Conservation (phyloP, 2,329 filamentous ascomycete genomes). For the Sarocladium kiliense region DNA sequence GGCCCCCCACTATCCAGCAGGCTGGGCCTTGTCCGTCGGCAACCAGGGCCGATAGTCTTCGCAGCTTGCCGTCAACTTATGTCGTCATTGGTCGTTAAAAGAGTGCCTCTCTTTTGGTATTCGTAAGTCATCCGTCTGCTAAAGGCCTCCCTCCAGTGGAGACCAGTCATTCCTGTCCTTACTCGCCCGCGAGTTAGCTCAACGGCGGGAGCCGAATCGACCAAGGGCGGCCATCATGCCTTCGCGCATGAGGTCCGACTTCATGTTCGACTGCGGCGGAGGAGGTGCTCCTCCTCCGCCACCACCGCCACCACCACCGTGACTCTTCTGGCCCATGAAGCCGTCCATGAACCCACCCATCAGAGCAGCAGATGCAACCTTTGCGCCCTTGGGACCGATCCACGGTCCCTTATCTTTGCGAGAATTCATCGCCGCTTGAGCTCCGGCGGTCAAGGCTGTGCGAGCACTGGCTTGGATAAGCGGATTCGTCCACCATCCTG, state of each 20-base stretch:
- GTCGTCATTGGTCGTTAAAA: background rate
- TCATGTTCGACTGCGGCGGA: slow-evolving; percentile 5
- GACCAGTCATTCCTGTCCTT: background rate
- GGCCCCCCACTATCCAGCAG: no score
- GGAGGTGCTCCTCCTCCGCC: background rate
- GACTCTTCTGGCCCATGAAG: slow-evolving; percentile 32
- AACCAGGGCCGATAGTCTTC: no score
- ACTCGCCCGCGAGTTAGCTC: background rate
- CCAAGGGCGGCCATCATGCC: slow-evolving; percentile 6
- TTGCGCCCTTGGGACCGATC: slow-evolving; percentile 43
- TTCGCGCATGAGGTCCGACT: slow-evolving; percentile 6
- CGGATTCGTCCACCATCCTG: slow-evolving; percentile 32
- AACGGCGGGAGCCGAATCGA: background rate
- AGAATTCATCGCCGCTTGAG: slow-evolving; percentile 41
- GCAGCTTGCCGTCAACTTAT: no score
- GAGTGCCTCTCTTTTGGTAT: background rate
- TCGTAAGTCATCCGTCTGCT: background rate
- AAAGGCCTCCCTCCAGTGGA: background rate
- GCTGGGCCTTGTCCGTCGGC: no score
- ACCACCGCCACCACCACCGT: slow-evolving; percentile 11
- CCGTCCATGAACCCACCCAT: slow-evolving; percentile 44
- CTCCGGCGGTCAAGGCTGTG: slow-evolving; percentile 42
- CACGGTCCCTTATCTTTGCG: slow-evolving; percentile 40
- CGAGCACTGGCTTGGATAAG: slow-evolving; percentile 36
- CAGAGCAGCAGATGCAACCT: slow-evolving; percentile 42